Percentiles rank a stretch among this genome's conserved stretches.
phyloP scores from a whole-genome alignment of 1,284 basidiomycete genomes.

The Malassezia vespertilionis region DNA sequence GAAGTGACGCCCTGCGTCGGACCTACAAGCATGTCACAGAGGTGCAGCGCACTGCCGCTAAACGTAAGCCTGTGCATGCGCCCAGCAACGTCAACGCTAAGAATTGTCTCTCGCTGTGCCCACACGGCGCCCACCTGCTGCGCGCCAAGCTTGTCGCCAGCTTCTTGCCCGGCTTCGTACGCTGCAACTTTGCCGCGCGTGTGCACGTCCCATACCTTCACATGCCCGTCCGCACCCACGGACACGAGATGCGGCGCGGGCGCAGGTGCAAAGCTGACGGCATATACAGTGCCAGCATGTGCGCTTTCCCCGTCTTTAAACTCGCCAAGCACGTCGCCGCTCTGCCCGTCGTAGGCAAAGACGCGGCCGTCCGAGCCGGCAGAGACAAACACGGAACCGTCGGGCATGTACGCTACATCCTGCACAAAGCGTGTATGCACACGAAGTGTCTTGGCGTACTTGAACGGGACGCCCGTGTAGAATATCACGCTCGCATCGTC shows the following conservation, averaged over 20 bases:
- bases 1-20: neutral
- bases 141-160: conserved; percentile 26
- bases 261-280: conserved; percentile 52
- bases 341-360: conserved; percentile 83
- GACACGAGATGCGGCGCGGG: conserved; percentile 65
- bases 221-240: conserved; percentile 75
- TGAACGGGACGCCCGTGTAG: conserved; percentile 58
- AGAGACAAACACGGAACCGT: conserved; percentile 59
- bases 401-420: conserved; percentile 69
- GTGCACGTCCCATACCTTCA: conserved; percentile 35
- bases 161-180: conserved; percentile 27
- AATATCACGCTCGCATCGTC: conserved; percentile 76
- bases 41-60: conserved; percentile 68
- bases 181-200: conserved; percentile 18
- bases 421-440: conserved; percentile 90
- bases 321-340: conserved; percentile 56
- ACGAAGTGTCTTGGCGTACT: conserved; percentile 46
- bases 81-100: conserved; percentile 80
- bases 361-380: conserved; percentile 81
- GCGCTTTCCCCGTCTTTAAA: conserved; percentile 27
- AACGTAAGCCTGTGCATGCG: too few species aligned
- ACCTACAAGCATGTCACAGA: conserved; percentile 44
- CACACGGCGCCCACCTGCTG: conserved; percentile 83
- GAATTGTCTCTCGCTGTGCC: conserved; percentile 57
- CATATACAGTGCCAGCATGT: conserved; percentile 49